Evolutionary conservation across 2,329 filamentous ascomycete genomes (phyloP), one percentile per base, ranked within the genome.

Genomic region (Ceratocystis papillata): DNA sequence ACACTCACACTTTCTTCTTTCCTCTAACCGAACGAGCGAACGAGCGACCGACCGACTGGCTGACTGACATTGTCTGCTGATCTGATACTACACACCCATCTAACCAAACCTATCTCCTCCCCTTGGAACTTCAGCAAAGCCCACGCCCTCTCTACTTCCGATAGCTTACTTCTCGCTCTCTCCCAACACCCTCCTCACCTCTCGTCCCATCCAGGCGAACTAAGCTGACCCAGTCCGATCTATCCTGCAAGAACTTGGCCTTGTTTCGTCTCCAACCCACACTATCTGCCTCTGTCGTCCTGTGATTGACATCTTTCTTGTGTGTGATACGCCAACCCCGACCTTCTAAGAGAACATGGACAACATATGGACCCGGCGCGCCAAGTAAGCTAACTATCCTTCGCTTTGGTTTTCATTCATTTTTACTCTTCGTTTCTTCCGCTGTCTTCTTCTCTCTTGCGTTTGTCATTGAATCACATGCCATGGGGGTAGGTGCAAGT

Each of bases 351-450:
- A 60, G 61, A 67, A 67, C 74, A 85, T 85, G 83, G 83, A 84
- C 76, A 83, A 81, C 74, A 78, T 85, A 80, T 93, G 89, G 89
- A 87, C 84, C 78, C 87, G 89, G 77, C 87, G 89, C 78, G 87
- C 86, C 78, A 91, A 90, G 89, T 92, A 81, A 77, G 86, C 77
- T 64, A 53, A 17, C 57, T 50, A 55, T 53, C 65, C 50, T n/a
- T 33, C n/a, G 59, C 65, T 17, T 20, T 25, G 53, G 70, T 53
- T 20, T 20, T 10, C 41, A 37, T 44, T 67, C 53, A 41, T 37
- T 53, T 20, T 37, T 62, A 28, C 25, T 53, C 8, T 53, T 25
- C 6, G 20, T 22, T 15, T 30, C 22, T 55, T 20, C 60, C 17
- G 17, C n/a, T 28, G 20, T 46, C 22, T 41, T 60, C 20, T 8